Evolutionary conservation across 108 stramenopile species (phyloP).

Genomic region (Epithemia pelagica): DNA sequence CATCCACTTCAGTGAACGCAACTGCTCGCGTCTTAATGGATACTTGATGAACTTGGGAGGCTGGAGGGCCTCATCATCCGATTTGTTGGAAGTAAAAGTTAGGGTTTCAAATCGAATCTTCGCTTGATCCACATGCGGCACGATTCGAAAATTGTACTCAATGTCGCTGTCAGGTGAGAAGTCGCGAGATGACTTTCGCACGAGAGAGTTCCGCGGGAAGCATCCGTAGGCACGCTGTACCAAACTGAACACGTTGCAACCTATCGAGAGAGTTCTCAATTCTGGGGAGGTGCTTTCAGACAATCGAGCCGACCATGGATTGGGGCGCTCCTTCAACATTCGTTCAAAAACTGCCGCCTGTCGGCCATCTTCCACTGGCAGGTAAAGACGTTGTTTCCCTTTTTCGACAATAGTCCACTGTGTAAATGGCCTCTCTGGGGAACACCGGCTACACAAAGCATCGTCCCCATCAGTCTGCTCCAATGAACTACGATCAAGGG

Average conservation of each 20-base stretch:
- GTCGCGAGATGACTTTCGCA: not conserved
- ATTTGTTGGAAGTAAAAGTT: conserved; percentile 23
- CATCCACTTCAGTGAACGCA: conserved; percentile 37
- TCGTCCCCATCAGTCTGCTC: not conserved
- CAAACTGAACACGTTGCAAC: conserved; percentile 19
- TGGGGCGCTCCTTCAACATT: conserved; percentile 25
- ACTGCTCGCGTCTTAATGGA: conserved; percentile 30
- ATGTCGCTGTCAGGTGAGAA: not conserved
- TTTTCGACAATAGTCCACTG: conserved; percentile 21
- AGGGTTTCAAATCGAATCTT: conserved; percentile 12
- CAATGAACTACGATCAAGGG: not conserved
- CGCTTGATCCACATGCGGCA: conserved; percentile 15
- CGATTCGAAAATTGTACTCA: conserved; percentile 20
- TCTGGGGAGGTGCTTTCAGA: not conserved
- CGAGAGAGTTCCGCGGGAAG: conserved; percentile 16
- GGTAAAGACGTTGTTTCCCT: conserved; percentile 9
- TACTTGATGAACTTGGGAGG: conserved; percentile 24
- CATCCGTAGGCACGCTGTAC: conserved; percentile 19
- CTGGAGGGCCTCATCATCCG: conserved; percentile 23
- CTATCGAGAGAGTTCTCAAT: conserved; percentile 13
- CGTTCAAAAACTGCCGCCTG: conserved; percentile 33
- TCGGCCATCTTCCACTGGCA: conserved; percentile 27
- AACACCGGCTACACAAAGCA: conserved; percentile 13
- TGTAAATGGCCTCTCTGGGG: conserved; percentile 16
- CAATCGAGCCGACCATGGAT: conserved; percentile 17